These are phyloP conservation scores for Oryza glumipatula DNA, from an alignment of 176 grass and related monocot species.

Conservation along the genomic window DNA sequence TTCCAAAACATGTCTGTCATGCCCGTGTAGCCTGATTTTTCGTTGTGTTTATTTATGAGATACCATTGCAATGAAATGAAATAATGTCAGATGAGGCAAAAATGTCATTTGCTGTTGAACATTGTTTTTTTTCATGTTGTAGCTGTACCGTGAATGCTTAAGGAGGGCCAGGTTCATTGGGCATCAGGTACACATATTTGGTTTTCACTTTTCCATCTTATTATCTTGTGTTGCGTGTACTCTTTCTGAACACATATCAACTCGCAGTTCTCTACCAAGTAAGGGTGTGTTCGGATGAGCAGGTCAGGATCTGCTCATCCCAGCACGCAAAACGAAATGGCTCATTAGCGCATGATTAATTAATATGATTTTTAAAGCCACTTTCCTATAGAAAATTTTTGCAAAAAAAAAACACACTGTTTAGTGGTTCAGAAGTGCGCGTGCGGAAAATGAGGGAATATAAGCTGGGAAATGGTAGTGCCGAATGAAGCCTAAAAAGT, in stretches of 20 bases:
- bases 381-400: no score
- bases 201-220: background rate
- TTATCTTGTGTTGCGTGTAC: background rate
- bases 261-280: background rate
- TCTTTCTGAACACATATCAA: conserved; percentile 15
- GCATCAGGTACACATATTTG: conserved; percentile 53
- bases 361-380: no score
- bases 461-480: no score
- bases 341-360: no score
- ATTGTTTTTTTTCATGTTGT: conserved; percentile 24
- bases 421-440: no score
- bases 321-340: no score
- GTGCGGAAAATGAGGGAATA: no score
- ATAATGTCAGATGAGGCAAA: background rate
- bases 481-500: background rate
- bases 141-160: conserved; percentile 76
- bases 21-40: conserved; percentile 3
- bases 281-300: no score
- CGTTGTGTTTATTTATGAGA: background rate
- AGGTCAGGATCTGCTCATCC: no score
- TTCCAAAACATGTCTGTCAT: conserved; percentile 2
- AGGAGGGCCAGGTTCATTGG: conserved; percentile 72
- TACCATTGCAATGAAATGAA: background rate
- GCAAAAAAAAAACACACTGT: no score
- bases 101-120: background rate